Conservation (phyloP, 805 yeast genomes). For the Ogataea kodamae region DNA sequence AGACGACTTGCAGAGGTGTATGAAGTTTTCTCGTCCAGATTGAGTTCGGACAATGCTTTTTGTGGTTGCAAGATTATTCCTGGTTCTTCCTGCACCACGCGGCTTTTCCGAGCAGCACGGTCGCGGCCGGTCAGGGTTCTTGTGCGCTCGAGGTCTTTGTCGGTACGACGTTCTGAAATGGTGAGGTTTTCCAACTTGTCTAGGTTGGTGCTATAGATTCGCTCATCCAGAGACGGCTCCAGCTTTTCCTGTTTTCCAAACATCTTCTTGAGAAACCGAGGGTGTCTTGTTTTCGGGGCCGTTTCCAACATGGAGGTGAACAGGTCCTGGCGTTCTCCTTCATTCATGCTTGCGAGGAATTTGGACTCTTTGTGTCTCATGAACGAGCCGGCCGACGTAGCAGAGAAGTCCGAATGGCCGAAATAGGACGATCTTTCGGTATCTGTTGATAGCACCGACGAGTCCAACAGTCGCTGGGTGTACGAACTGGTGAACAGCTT, state of each 20-base stretch:
- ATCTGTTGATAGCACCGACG: conserved; percentile 34
- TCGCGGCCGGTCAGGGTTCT: conserved; percentile 67
- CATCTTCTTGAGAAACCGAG: conserved; percentile 45
- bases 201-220: conserved; percentile 24
- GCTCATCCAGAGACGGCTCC: conserved; percentile 34
- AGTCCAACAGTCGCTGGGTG: conserved; percentile 27
- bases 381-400: conserved; percentile 85
- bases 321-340: conserved; percentile 26
- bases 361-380: conserved; percentile 57
- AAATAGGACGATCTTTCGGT: conserved; percentile 42
- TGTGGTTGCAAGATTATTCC: conserved; percentile 64
- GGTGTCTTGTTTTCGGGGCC: conserved; percentile 38
- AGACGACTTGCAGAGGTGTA: conserved; percentile 6
- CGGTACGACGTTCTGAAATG: conserved; percentile 10
- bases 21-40: conserved; percentile 40
- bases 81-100: conserved; percentile 58
- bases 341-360: conserved; percentile 22
- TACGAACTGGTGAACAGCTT: conserved; percentile 22
- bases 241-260: conserved; percentile 33
- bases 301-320: conserved; percentile 43
- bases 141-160: conserved; percentile 24
- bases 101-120: conserved; percentile 62
- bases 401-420: conserved; percentile 71
- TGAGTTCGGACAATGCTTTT: conserved; percentile 40
- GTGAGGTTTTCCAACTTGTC: conserved; percentile 29